A percentile compares a stretch with the other conserved stretches of the same genome.
Evolutionary conservation across 2,329 filamentous ascomycete genomes (phyloP).

Genomic region (Alternaria postmessia): DNA sequence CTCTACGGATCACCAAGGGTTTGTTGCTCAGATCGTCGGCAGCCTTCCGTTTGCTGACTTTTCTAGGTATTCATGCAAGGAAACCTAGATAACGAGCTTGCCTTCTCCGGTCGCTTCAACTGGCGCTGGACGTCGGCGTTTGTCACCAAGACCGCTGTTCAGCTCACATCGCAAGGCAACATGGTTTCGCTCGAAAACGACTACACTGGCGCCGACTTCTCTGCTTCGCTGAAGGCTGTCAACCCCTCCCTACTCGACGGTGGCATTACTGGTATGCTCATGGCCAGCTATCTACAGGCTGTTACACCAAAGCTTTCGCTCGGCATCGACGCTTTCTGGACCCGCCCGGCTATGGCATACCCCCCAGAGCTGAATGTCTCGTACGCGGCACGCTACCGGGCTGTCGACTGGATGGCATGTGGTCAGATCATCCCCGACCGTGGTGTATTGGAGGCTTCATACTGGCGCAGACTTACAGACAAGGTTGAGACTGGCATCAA

Average conservation of each 20-base stretch:
- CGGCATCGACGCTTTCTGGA: constrained; percentile 93
- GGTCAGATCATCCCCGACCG: constrained; percentile 90
- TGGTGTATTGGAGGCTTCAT: constrained; percentile 80
- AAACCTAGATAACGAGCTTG: constrained; percentile 91
- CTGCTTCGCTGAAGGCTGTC: constrained; percentile 88
- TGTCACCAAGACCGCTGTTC: constrained; percentile 86
- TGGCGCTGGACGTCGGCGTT: constrained; percentile 83
- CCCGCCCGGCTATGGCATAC: constrained; percentile 81
- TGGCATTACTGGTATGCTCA: constrained; percentile 91
- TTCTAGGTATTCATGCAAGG: constrained; percentile 90
- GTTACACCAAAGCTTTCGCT: constrained; percentile 86
- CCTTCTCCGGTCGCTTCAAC: constrained; percentile 89
- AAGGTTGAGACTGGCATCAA: constrained; percentile 97
- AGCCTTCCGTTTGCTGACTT: constrained; percentile 29
- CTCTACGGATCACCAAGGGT: constrained; percentile 95
- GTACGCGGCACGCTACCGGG: constrained; percentile 91
- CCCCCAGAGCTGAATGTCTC: constrained; percentile 91
- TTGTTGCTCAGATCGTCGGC: constrained; percentile 46
- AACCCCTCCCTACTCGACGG: constrained; percentile 96
- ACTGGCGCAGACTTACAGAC: constrained; percentile 92
- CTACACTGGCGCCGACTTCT: constrained; percentile 93
- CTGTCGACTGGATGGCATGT: constrained; percentile 89
- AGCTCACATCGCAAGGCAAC: constrained; percentile 84
- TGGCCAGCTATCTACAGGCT: constrained; percentile 94
- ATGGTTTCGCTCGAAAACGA: constrained; percentile 96